Percentiles rank a stretch among this genome's conserved stretches.
Conservation (phyloP, 108 stramenopile species). For the Cafeteria roenbergensis region DNA sequence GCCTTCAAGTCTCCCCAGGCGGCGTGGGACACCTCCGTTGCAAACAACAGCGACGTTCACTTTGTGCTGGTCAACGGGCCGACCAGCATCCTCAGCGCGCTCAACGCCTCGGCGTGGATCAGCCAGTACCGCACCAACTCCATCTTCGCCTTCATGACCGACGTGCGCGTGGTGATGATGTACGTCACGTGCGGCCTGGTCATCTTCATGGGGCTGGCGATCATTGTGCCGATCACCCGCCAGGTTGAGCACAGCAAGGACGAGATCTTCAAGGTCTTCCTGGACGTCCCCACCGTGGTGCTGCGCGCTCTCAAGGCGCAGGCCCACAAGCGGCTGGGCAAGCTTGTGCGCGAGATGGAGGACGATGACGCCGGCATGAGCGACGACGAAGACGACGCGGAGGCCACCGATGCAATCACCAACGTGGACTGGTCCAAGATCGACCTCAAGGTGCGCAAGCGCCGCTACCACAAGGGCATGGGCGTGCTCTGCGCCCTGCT, state of each 20-base stretch:
- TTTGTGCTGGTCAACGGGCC: not conserved
- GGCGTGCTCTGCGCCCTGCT: not conserved
- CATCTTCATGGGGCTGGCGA: not conserved
- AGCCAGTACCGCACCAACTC: not conserved
- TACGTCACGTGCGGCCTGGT: not conserved
- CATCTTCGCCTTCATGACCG: not conserved
- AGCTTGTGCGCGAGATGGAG: not conserved
- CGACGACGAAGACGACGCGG: not conserved
- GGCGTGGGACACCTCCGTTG: too few relatives aligned
- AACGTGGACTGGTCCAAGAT: not conserved
- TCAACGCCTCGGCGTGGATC: not conserved
- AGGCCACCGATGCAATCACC: not conserved
- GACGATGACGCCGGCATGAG: not conserved
- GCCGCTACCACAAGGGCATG: not conserved
- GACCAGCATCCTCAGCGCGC: not conserved
- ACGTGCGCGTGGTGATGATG: not conserved
- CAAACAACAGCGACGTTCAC: not conserved
- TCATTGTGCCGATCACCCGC: not conserved
- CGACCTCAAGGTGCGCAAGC: not conserved
- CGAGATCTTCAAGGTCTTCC: not conserved
- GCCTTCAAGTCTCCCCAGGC: too few relatives aligned
- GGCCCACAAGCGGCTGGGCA: not conserved
- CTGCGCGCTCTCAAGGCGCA: not conserved
- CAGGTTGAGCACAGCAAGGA: not conserved
- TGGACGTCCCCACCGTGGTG: not conserved